Evolutionary conservation across 228 moss, liverwort and hornwort species (phyloP).

Genomic region (Sphagnum fallax): DNA sequence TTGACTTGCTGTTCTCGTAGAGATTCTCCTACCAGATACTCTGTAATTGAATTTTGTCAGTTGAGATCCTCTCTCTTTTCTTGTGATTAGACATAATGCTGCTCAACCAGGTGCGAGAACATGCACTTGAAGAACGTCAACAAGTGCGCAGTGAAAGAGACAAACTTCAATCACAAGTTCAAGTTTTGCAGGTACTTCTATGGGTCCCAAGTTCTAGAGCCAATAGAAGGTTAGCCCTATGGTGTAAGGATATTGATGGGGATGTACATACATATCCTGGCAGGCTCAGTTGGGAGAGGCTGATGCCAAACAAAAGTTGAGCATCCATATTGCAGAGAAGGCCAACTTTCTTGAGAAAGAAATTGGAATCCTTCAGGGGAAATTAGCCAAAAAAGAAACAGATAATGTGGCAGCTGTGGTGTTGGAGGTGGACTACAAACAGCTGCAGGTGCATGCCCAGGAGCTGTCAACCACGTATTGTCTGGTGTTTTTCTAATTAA

Average conservation of each 20-base stretch:
- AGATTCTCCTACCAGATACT: no score
- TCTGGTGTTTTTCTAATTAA: background rate
- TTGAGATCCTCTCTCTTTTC: background rate
- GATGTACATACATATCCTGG: no score
- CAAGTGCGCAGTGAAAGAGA: conserved; percentile 45
- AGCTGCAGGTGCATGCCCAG: conserved; percentile 36
- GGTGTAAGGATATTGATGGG: no score
- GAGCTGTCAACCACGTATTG: conserved; percentile 32
- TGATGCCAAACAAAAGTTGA: conserved; percentile 46
- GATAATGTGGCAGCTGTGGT: conserved; percentile 28
- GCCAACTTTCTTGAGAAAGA: conserved; percentile 53
- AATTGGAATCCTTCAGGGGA: conserved; percentile 28
- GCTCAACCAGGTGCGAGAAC: conserved; percentile 78
- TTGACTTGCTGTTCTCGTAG: no score
- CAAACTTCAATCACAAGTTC: conserved; percentile 63
- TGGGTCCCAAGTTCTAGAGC: no score
- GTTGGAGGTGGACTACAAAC: conserved; percentile 44
- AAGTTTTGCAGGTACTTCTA: conserved; percentile 39
- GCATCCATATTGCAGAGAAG: conserved; percentile 49
- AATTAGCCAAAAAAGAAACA: conserved; percentile 34
- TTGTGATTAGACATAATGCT: conserved; percentile 67
- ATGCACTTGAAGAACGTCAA: conserved; percentile 70
- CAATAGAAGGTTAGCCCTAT: no score
- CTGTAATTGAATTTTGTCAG: no score
- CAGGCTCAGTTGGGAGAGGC: conserved; percentile 73